Base-by-base conservation (phyloP, 352 stramenopile species). In the Nothophytophthora sp. region DNA sequence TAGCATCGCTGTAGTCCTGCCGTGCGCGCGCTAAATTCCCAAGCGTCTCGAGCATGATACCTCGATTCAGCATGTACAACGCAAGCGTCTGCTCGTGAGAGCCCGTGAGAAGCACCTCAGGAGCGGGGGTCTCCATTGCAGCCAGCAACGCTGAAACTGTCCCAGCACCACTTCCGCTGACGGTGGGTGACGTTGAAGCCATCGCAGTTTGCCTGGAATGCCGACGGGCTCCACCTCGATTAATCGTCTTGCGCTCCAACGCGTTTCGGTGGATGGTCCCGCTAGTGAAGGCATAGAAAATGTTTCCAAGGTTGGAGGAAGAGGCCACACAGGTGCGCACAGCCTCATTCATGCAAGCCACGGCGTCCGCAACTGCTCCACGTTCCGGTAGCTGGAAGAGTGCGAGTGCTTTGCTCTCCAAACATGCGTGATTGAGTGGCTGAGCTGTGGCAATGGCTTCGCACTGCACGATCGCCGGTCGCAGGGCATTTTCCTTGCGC, bases 11-110 rank as follows among this genome's bases (percentile, higher is more conserved):
- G 50, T 83, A 92, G 47, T 90, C 73, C 35, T 74, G 60, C 10
- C 61, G 63, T 10, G 81, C 79, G 20, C 76, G 58, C 8, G 71
- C 65, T 13, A 85, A 56, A n/a, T 69, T 28, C 4, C 66, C 63
- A 25, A 81, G 47, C 3, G 72, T 80, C 47, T 92, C 76, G 12
- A 86, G 69, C 37, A 89, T 52, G 34, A 89, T 73, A 5, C 81
- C 81, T 10, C 76, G 79, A 38, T 92, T 90, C 30, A 82, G 49
- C 63, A 92, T 74, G 52, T 89, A 89, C 37, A 89, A 51, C 37
- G 79, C 67, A 9, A 92, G 61, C 15, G 70, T 63, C 52, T 90
- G 81, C 60, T 88, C 86, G 35, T 74, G 58, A 3, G 78, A 83
- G 1, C 73, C 76, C 2, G 63, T 81, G 22, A 88, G 54, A 28